Evolutionary conservation across 2,329 filamentous ascomycete species (phyloP), one percentile per base, ranked within the genome.

Genomic region (Aspergillus tamarii): DNA sequence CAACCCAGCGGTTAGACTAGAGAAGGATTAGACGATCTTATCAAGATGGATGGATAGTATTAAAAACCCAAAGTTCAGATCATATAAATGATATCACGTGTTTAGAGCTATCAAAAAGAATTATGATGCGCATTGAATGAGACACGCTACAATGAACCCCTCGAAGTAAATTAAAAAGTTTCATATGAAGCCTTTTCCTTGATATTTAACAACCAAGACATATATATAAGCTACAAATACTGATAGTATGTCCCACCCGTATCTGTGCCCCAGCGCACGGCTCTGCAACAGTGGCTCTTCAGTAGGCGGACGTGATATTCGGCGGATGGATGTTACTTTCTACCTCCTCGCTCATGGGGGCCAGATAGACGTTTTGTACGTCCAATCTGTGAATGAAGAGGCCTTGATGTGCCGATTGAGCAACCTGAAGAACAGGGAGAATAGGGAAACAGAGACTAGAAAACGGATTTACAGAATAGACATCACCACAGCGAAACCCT

Each of bases 1-100:
- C 70, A 97, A 96, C 80, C 89, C 94, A 12, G 95, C 94, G 23
- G 94, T 98, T 65, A 87, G 94, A 78, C 83, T 98, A 76, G 92
- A 96, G 72, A 94, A 93, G 83, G 87, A 93, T 71, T 94, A 88
- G 74, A 77, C 54, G 41, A 55, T 59, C 60, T 61, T 64, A 69
- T 69, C 61, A 67, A 67, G 61, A 66, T 60, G 61, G 59, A 62
- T 57, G 63, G 66, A 62, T 64, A 62, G 52, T 65, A 64, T 66
- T 64, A 64, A 69, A 70, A 62, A 23, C 30, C 34, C 16, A 56
- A 54, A 6, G 7, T 28, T 54, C 52, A 55, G 58, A 60, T 54
- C 50, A 28, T 60, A 41, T 46, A 39, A 55, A 55, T 55, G 52
- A 55, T 55, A 55, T 55, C 32, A 55, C 21, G n/a, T 32, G 48